Conservation (phyloP, 78 protist species). For the Neovahlkampfia damariscottae region DNA sequence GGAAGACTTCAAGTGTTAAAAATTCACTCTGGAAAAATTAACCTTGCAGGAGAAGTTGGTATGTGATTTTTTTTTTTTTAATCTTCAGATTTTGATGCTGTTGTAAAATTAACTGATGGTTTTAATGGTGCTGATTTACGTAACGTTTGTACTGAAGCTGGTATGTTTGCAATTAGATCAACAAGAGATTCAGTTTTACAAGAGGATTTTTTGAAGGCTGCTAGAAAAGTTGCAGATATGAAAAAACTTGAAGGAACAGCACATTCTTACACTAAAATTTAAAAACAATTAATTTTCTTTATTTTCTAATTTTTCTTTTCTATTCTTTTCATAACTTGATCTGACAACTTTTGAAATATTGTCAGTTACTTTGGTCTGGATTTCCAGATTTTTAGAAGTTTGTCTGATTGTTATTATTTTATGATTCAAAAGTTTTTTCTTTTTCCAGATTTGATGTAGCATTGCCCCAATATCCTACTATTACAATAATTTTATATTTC, state of each 20-base stretch:
- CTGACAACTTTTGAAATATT: too few relatives aligned
- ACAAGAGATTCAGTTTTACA: conserved; percentile 80
- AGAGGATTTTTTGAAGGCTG: conserved; percentile 98
- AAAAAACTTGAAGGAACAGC: conserved; percentile 90
- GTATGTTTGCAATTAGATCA: conserved; percentile 94
- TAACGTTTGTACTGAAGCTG: conserved; percentile 98
- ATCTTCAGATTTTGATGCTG: conserved; percentile 73
- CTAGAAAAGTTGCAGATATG: conserved; percentile 78
- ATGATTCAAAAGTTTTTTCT: too few relatives aligned
- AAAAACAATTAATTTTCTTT: too few relatives aligned
- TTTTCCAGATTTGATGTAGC: too few relatives aligned
- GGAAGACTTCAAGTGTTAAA: conserved; percentile 81
- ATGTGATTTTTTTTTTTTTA: conserved; percentile 27
- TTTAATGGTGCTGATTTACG: conserved; percentile 99
- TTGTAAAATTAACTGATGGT: conserved; percentile 90
- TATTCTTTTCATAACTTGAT: too few relatives aligned
- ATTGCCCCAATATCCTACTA: too few relatives aligned
- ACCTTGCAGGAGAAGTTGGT: conserved; percentile 89
- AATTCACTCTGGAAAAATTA: conserved; percentile 88
- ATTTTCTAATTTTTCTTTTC: too few relatives aligned
- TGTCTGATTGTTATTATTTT: too few relatives aligned
- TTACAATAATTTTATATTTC: too few relatives aligned
- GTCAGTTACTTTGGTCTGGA: too few relatives aligned
- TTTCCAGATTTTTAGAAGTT: too few relatives aligned
- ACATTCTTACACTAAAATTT: conserved; percentile 8